These are phyloP conservation scores for Pilatotrama ljubarskyi DNA, from an alignment of 768 basidiomycete genomes.

Conservation along the genomic window DNA sequence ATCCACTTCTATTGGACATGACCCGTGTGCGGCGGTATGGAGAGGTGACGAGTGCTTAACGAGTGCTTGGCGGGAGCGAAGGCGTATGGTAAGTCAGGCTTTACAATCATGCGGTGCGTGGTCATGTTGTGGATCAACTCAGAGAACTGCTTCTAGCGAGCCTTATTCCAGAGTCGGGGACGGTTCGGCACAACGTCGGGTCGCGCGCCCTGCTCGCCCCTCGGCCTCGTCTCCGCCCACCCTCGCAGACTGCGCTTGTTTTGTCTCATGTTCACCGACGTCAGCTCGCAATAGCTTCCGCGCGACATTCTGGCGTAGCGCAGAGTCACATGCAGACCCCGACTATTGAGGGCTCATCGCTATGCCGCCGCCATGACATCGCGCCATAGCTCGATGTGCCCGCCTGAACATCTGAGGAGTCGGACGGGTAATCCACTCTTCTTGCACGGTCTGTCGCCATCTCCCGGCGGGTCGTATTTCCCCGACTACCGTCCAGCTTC, in stretches of 20 bases:
- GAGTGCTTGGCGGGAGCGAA: background rate
- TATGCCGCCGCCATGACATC: background rate
- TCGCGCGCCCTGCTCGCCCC: background rate
- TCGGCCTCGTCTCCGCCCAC: background rate
- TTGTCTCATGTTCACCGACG: background rate
- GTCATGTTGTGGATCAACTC: slow-evolving; percentile 1
- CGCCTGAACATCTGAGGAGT: background rate
- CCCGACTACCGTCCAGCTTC: slow-evolving; percentile 1
- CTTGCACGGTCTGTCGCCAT: background rate
- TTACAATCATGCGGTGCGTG: slow-evolving; percentile 5
- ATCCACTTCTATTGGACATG: slow-evolving; percentile 13
- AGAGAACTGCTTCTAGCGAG: background rate
- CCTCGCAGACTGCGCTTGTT: background rate
- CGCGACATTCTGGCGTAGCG: background rate
- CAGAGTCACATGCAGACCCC: background rate
- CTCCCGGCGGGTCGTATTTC: background rate
- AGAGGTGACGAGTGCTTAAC: background rate
- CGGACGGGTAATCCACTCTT: slow-evolving; percentile 1
- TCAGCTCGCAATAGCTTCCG: background rate
- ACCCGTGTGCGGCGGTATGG: background rate
- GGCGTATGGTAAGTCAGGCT: background rate
- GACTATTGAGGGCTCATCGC: background rate
- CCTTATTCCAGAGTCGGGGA: background rate
- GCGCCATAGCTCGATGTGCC: background rate
- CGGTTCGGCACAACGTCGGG: slow-evolving; percentile 15